Percentiles rank a stretch among this genome's conserved stretches.
These are phyloP conservation scores for Scheffersomyces segobiensis DNA, from an alignment of 1,139 yeast species.

Conservation along the genomic window DNA sequence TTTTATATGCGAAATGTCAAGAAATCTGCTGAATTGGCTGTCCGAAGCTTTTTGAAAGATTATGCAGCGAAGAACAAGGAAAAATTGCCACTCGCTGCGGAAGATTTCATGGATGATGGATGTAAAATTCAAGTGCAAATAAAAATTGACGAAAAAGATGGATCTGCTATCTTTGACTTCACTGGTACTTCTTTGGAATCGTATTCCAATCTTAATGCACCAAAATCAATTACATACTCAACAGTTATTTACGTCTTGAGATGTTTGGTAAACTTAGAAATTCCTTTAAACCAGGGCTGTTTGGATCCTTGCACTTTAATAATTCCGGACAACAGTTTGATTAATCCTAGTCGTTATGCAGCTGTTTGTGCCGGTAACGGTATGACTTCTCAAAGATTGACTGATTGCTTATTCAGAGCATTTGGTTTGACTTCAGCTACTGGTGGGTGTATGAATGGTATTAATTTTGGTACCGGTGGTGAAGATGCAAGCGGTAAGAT, in stretches of 20 bases:
- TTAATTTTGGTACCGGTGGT: constrained; percentile 48
- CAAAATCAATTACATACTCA: constrained; percentile 41
- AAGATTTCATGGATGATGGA: constrained; percentile 65
- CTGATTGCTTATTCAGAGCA: constrained; percentile 42
- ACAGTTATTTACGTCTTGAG: constrained; percentile 46
- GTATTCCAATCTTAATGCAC: constrained; percentile 44
- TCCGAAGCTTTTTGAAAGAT: constrained; percentile 41
- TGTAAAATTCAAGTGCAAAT: constrained; percentile 49
- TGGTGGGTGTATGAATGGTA: constrained; percentile 45
- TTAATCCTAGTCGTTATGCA: constrained; percentile 42
- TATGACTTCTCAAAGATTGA: constrained; percentile 47
- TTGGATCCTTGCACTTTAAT: constrained; percentile 39
- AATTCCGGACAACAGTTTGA: constrained; percentile 38
- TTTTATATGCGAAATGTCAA: constrained; percentile 64
- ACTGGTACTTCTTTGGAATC: constrained; percentile 49
- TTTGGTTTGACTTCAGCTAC: constrained; percentile 46
- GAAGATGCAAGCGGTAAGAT: constrained; percentile 31
- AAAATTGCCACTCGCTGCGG: constrained; percentile 39
- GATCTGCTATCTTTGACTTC: constrained; percentile 58
- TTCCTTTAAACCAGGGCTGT: constrained; percentile 49
- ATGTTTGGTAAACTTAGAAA: constrained; percentile 44
- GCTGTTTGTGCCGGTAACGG: constrained; percentile 53
- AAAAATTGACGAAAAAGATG: constrained; percentile 40
- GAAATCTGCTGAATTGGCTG: constrained; percentile 59
- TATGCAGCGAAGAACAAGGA: constrained; percentile 29